These are phyloP conservation scores for Candida gigantensis DNA, from an alignment of 1,139 yeast species.

Conservation along the genomic window DNA sequence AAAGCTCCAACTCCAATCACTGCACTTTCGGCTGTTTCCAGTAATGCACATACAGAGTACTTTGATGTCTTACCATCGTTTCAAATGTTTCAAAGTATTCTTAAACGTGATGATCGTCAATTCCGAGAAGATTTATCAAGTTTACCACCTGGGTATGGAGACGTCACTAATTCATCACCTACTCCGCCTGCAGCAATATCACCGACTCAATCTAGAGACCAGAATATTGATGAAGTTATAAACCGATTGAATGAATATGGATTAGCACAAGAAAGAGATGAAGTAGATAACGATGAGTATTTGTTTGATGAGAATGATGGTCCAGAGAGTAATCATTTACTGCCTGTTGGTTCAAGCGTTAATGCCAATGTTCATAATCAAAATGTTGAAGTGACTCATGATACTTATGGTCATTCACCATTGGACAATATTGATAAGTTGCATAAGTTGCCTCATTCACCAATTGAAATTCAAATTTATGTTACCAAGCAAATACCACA, in stretches of 20 bases:
- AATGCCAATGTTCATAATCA: slow-evolving; percentile 16
- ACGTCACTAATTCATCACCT: slow-evolving; percentile 29
- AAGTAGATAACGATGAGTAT: slow-evolving; percentile 23
- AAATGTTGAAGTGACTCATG: slow-evolving; percentile 24
- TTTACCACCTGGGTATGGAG: slow-evolving; percentile 45
- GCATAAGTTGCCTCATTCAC: slow-evolving; percentile 36
- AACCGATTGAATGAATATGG: slow-evolving; percentile 19
- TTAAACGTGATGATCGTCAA: slow-evolving; percentile 49
- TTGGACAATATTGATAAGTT: slow-evolving; percentile 47
- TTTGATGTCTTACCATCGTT: slow-evolving; percentile 63
- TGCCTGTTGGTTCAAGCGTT: slow-evolving; percentile 9
- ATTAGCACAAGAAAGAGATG: slow-evolving; percentile 15
- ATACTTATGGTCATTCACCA: slow-evolving; percentile 43
- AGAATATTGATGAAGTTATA: slow-evolving; percentile 19
- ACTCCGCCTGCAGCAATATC: slow-evolving; percentile 23
- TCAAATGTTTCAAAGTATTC: slow-evolving; percentile 60
- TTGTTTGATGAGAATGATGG: slow-evolving; percentile 25
- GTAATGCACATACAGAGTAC: slow-evolving; percentile 43
- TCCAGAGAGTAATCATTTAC: slow-evolving; percentile 1
- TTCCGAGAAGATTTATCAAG: slow-evolving; percentile 39
- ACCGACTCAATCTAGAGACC: slow-evolving; percentile 16
- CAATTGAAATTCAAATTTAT: slow-evolving; percentile 43
- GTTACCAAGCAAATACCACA: slow-evolving; percentile 46
- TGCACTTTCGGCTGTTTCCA: slow-evolving; percentile 24
- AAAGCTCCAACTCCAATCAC: slow-evolving; percentile 20